phyloP scores from a whole-genome alignment of 352 stramenopile genomes.

The Globisporangium polare region DNA sequence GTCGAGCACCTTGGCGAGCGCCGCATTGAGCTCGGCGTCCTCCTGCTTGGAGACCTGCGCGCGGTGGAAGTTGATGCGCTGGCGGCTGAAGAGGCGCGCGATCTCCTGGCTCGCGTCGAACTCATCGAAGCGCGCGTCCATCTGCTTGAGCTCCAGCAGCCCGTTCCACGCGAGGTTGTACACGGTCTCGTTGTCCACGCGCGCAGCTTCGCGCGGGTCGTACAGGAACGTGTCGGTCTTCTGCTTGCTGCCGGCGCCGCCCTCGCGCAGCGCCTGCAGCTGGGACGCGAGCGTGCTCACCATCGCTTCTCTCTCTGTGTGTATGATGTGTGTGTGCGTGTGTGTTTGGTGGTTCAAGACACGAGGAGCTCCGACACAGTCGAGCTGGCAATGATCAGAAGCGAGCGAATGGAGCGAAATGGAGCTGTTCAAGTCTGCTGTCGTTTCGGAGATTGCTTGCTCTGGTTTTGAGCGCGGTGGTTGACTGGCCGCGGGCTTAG shows the following conservation, averaged over 20 bases:
- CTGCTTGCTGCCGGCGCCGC: conserved; percentile 72
- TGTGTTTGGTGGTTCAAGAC: not conserved
- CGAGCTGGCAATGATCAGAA: not conserved
- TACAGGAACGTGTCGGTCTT: conserved; percentile 85
- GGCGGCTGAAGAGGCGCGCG: conserved; percentile 58
- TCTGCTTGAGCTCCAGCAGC: conserved; percentile 69
- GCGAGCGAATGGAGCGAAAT: conserved; percentile 15
- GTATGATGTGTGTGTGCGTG: not conserved
- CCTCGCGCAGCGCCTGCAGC: conserved; percentile 77
- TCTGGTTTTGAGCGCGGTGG: not conserved
- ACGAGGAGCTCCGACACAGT: not conserved
- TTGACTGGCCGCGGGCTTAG: conserved; percentile 10
- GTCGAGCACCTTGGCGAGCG: conserved; percentile 68
- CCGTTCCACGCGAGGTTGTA: conserved; percentile 86
- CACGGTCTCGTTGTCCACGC: conserved; percentile 79
- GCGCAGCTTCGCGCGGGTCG: conserved; percentile 72
- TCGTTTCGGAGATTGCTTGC: conserved; percentile 11
- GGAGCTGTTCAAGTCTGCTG: conserved; percentile 11
- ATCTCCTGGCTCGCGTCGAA: conserved; percentile 52
- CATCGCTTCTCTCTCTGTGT: conserved; percentile 22
- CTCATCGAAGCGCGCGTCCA: conserved; percentile 69
- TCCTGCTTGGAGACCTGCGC: conserved; percentile 56
- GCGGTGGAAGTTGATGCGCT: conserved; percentile 82
- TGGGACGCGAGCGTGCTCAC: conserved; percentile 68
- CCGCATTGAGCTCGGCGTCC: conserved; percentile 56